Conservation (phyloP, 2,329 filamentous ascomycete genomes). For the Paecilomyces fulvus region DNA sequence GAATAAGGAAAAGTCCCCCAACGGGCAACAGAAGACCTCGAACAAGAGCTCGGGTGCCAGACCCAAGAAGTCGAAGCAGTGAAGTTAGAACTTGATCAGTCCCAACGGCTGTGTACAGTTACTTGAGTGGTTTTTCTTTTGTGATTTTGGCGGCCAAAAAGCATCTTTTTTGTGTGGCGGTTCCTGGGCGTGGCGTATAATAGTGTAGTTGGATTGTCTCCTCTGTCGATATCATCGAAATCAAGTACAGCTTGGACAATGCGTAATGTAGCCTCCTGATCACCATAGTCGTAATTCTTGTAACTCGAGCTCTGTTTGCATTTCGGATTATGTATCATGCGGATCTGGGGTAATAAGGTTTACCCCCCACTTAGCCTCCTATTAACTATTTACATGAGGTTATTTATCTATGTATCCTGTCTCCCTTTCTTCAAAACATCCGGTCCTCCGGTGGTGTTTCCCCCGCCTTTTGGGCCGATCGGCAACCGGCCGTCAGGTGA, state of each 20-base stretch:
- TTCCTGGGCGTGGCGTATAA: neutral
- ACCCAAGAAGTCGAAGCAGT: neutral
- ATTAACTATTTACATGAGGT: too few species aligned
- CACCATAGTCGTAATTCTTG: too few species aligned
- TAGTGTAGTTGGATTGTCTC: neutral
- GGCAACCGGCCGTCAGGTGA: neutral
- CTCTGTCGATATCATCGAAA: neutral
- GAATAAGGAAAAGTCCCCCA: neutral
- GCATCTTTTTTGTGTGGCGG: neutral
- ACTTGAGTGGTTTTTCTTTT: neutral
- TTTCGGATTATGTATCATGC: neutral
- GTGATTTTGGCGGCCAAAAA: neutral
- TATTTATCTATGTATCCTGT: neutral
- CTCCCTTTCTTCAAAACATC: neutral
- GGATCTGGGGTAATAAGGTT: neutral
- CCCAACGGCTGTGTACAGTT: neutral
- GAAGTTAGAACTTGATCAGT: neutral
- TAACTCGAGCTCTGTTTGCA: too few species aligned
- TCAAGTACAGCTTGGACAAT: neutral
- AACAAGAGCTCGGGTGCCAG: neutral
- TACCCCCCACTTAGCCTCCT: neutral
- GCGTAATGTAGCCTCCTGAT: too few species aligned
- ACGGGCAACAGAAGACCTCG: neutral
- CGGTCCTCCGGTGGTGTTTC: neutral
- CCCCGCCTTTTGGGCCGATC: neutral